Conservation (phyloP, 164 flowering plant species). For the Hamamelis virginiana region DNA sequence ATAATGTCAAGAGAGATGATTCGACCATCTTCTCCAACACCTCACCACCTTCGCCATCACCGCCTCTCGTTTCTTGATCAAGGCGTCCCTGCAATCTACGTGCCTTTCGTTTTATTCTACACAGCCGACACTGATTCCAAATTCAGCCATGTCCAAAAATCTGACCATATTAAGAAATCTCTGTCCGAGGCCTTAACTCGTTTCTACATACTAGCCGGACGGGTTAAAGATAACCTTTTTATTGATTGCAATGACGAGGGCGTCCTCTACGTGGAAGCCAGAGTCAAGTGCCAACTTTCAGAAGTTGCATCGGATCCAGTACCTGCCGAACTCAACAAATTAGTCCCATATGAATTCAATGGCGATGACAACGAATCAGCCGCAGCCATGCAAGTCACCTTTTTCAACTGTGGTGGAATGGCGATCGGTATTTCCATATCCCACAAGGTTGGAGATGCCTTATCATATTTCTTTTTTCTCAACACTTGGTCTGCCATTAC, state of each 20-base stretch:
- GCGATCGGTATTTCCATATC: constrained; percentile 11
- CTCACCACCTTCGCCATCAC: constrained; percentile 19
- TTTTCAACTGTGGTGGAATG: constrained; percentile 18
- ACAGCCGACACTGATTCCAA: not conserved
- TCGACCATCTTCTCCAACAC: constrained; percentile 38
- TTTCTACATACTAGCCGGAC: constrained; percentile 25
- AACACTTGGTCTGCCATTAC: constrained; percentile 7
- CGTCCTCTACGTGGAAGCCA: constrained; percentile 6
- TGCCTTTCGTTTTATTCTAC: constrained; percentile 32
- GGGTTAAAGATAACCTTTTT: not conserved
- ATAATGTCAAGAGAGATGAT: constrained; percentile 24
- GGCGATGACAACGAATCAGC: not conserved
- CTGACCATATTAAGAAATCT: constrained; percentile 10
- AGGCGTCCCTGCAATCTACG: constrained; percentile 19
- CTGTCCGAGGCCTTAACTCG: constrained; percentile 15
- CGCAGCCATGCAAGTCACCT: constrained; percentile 1
- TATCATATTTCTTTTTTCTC: not conserved
- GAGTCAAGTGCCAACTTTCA: not conserved
- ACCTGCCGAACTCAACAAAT: not conserved
- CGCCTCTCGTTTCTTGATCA: constrained; percentile 38
- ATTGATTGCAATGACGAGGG: constrained; percentile 19
- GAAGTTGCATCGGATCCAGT: not conserved
- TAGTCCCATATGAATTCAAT: constrained; percentile 1
- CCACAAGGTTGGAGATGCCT: constrained; percentile 13
- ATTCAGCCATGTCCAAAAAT: not conserved